Evolutionary conservation across 495 filamentous ascomycete genomes (phyloP).

Genomic region (Penicillium herquei): DNA sequence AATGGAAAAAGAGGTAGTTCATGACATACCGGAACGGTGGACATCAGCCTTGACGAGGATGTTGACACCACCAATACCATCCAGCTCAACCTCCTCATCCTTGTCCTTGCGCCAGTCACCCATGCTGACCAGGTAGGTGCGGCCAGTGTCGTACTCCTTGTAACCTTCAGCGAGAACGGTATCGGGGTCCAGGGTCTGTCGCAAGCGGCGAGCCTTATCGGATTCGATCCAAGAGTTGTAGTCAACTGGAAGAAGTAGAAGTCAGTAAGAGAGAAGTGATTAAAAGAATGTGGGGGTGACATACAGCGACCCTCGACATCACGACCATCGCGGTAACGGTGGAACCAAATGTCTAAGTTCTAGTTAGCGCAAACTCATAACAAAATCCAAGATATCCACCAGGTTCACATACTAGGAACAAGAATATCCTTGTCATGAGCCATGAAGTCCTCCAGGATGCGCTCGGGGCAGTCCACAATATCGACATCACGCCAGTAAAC

Average conservation of each 20-base stretch:
- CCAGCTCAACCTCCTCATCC: conserved; percentile 84
- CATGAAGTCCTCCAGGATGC: conserved; percentile 92
- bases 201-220: conserved; percentile 71
- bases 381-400: background rate
- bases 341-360: conserved; percentile 89
- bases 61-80: conserved; percentile 96
- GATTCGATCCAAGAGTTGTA: conserved; percentile 99
- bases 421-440: conserved; percentile 90
- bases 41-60: conserved; percentile 98
- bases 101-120: conserved; percentile 91
- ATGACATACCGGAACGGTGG: conserved; percentile 76
- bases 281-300: conserved; percentile 24
- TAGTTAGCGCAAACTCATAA: conserved; percentile 21
- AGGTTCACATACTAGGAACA: conserved; percentile 77
- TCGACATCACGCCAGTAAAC: conserved; percentile 99
- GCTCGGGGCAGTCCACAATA: conserved; percentile 83
- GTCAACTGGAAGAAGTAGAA: conserved; percentile 61
- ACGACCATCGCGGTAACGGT: conserved; percentile 74
- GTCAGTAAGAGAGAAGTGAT: conserved; percentile 11
- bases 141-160: conserved; percentile 85
- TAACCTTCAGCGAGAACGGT: conserved; percentile 90
- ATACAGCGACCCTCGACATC: conserved; percentile 95
- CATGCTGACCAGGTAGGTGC: conserved; percentile 81
- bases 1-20: background rate
- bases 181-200: conserved; percentile 70